Evolutionary conservation across 495 filamentous ascomycete genomes (phyloP).

Genomic region (Podospora pseudopauciseta): DNA sequence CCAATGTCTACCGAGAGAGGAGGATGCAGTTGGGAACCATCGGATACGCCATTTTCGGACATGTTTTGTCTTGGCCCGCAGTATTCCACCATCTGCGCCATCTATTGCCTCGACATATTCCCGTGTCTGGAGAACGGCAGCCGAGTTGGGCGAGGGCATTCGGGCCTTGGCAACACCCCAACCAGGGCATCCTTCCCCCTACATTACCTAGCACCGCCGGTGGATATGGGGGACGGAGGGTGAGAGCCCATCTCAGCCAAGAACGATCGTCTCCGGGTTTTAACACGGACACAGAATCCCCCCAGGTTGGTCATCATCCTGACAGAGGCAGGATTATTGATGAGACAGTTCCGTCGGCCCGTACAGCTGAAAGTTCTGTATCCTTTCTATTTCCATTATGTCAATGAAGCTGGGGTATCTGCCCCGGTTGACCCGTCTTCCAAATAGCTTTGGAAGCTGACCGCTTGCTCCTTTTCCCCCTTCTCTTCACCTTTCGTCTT

Average conservation of each 20-base stretch:
- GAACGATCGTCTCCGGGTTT: constrained; percentile 11
- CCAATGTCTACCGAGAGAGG: not conserved
- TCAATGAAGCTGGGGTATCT: not conserved
- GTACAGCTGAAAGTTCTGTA: not conserved
- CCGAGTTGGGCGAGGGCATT: not conserved
- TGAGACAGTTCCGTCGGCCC: not conserved
- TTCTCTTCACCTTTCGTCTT: not conserved
- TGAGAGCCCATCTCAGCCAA: not conserved
- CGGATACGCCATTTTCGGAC: not conserved
- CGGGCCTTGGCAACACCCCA: not conserved
- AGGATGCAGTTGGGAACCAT: not conserved
- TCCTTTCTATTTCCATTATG: not conserved
- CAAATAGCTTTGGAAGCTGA: not conserved
- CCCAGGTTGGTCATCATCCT: too few species aligned
- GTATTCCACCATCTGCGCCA: not conserved
- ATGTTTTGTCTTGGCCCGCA: not conserved
- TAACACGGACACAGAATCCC: not conserved
- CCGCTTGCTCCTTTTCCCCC: not conserved
- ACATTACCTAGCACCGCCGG: not conserved
- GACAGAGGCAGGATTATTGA: not conserved
- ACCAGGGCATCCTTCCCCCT: not conserved
- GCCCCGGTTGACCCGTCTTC: not conserved
- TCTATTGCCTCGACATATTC: not conserved
- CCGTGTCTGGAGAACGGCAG: not conserved
- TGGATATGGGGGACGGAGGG: not conserved